These are phyloP conservation scores for Cryphonectria radicalis DNA, from an alignment of 2,329 filamentous ascomycete genomes.

Conservation along the genomic window DNA sequence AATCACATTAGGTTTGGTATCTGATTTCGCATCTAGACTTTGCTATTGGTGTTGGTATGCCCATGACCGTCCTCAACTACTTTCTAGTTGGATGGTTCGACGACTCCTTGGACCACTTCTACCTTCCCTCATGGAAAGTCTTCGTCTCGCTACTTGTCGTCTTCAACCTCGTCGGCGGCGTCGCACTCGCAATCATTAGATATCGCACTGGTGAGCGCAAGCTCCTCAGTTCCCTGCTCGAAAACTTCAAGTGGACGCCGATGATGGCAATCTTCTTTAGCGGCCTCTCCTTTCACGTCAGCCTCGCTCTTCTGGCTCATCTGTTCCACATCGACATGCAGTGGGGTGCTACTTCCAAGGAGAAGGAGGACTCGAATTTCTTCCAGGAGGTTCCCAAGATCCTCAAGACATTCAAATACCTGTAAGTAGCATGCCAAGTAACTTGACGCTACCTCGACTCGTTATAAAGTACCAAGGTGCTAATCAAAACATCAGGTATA, in stretches of 20 bases:
- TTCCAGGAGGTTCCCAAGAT: slow-evolving; percentile 60
- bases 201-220: slow-evolving; percentile 62
- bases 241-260: slow-evolving; percentile 66
- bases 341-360: slow-evolving; percentile 61
- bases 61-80: slow-evolving; percentile 72
- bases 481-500: slow-evolving; percentile 11
- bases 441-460: neutral
- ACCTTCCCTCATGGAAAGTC: slow-evolving; percentile 67
- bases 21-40: slow-evolving; percentile 61
- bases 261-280: slow-evolving; percentile 52
- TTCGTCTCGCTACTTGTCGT: slow-evolving; percentile 66
- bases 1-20: slow-evolving; percentile 23
- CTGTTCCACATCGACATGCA: slow-evolving; percentile 47
- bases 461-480: neutral
- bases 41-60: slow-evolving; percentile 68
- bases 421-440: slow-evolving; percentile 43
- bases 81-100: slow-evolving; percentile 74
- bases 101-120: slow-evolving; percentile 67
- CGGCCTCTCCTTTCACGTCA: slow-evolving; percentile 47
- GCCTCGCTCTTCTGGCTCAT: slow-evolving; percentile 45
- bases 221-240: slow-evolving; percentile 50
- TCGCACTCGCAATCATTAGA: slow-evolving; percentile 63
- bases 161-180: slow-evolving; percentile 64
- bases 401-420: slow-evolving; percentile 57
- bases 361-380: slow-evolving; percentile 59